A percentile compares a stretch with the other conserved stretches of the same genome.
Conservation (phyloP, 1,284 basidiomycete species). For the Heterobasidion occidentale region DNA sequence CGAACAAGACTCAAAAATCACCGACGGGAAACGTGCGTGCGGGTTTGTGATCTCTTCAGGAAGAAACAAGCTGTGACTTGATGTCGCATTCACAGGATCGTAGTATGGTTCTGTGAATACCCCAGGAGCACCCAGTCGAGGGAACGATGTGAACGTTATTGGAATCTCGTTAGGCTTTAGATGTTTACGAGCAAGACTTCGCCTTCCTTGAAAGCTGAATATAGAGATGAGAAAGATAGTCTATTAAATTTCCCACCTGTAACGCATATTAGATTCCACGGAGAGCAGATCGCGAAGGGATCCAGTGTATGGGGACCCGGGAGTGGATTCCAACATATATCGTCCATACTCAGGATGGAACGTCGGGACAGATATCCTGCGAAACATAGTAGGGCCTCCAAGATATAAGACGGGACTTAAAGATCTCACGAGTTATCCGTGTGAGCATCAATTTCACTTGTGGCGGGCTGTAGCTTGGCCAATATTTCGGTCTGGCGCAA, state of each 20-base stretch:
- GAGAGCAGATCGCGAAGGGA: conserved; percentile 78
- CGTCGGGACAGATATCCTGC: conserved; percentile 74
- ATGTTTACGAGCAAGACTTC: conserved; percentile 78
- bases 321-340: conserved; percentile 98
- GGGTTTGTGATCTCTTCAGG: conserved; percentile 96
- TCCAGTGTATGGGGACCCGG: conserved; percentile 90
- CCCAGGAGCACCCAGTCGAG: conserved; percentile 82
- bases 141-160: conserved; percentile 93
- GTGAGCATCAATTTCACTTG: conserved; percentile 59
- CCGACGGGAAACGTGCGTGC: conserved; percentile 94
- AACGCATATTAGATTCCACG: conserved; percentile 94
- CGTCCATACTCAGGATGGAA: conserved; percentile 99
- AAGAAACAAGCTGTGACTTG: conserved; percentile 89
- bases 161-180: conserved; percentile 85
- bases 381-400: background rate
- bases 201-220: conserved; percentile 28
- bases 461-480: conserved; percentile 66
- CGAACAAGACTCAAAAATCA: conserved; percentile 12
- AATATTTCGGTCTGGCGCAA: conserved; percentile 94
- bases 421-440: conserved; percentile 49
- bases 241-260: conserved; percentile 42
- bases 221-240: background rate
- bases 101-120: conserved; percentile 90
- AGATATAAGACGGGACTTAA: background rate
- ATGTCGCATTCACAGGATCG: conserved; percentile 65